These are phyloP conservation scores for Sphaerostilbella broomeana DNA, from an alignment of 2,329 filamentous ascomycete species.

Conservation along the genomic window DNA sequence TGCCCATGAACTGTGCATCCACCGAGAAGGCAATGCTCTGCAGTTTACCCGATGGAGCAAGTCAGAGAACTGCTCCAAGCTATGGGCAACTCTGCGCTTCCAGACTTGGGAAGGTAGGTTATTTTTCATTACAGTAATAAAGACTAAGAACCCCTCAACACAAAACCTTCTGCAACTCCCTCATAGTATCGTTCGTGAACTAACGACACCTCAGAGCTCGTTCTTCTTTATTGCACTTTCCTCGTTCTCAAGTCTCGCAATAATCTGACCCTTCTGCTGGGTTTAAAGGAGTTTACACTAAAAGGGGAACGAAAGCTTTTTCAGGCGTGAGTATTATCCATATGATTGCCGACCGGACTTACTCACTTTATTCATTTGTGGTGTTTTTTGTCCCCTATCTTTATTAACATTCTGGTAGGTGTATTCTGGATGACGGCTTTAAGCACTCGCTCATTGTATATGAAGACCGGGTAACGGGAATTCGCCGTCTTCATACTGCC, in stretches of 20 bases:
- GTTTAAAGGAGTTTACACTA: slow-evolving; percentile 41
- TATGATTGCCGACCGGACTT: neutral
- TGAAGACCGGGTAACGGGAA: slow-evolving; percentile 41
- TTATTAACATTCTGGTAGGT: slow-evolving; percentile 28
- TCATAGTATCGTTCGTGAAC: neutral
- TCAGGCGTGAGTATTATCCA: slow-evolving; percentile 42
- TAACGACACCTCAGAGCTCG: slow-evolving; percentile 40
- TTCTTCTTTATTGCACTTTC: slow-evolving; percentile 54
- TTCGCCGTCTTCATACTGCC: slow-evolving; percentile 49
- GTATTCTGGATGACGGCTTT: slow-evolving; percentile 50
- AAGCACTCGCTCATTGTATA: slow-evolving; percentile 49
- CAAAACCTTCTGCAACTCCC: no score
- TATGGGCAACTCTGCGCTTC: slow-evolving; percentile 52
- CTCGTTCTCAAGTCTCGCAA: slow-evolving; percentile 49
- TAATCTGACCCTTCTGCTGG: slow-evolving; percentile 36
- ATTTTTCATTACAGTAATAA: neutral
- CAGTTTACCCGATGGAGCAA: slow-evolving; percentile 47
- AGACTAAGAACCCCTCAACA: no score
- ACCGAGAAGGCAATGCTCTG: slow-evolving; percentile 42
- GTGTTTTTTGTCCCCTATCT: neutral
- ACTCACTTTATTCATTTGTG: neutral
- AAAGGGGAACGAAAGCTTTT: slow-evolving; percentile 46
- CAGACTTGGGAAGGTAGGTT: slow-evolving; percentile 53
- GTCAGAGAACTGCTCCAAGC: slow-evolving; percentile 35
- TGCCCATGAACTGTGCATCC: slow-evolving; percentile 48